Evolutionary conservation across 169 alveolate species (phyloP), one percentile per base, ranked within the genome.

Genomic region (Plasmodium vinckei): DNA sequence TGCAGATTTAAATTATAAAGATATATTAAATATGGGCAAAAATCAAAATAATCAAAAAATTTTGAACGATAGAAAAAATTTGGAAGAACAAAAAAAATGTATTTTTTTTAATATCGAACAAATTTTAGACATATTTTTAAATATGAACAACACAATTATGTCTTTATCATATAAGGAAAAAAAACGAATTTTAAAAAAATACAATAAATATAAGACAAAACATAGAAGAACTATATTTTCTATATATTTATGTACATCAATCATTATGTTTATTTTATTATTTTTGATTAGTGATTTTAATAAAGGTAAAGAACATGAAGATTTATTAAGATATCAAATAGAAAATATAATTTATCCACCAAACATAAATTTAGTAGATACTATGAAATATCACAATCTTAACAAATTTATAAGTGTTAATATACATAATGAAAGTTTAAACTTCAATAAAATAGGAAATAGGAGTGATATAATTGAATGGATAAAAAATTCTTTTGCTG

Each of bases 101-200:
- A 51, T 47, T 46, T 15, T 70, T 46, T 86, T 86, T 70, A 56
- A 49, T 21, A 70, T 86, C 44, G 91, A 86, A 86, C 69, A 70
- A 65, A 59, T 70, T 61, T 64, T 86, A 7, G 57, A 86, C 15
- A 21, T 39, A 47, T 56, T 86, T 70, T 63, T 86, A 1, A 86
- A 86, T 39, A n/a, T 46, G 44, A 57, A 56, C 23, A 68, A 47
- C 19, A 46, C 25, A 25, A 51, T 86, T 23, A 39, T 86, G 44
- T 87, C 91, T 64, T 70, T 86, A 53, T 86, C 91, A 23, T 69
- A 39, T 86, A 86, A 51, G 54, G 75, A 59, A 56, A 86, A 86
- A 65, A 86, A 65, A 59, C n/a, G 15, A 39, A 86, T 86, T 86
- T 69, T 53, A 54, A 70, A 59, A 44, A 54, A 70, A n/a, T 86